Conservation (phyloP, 2,329 filamentous ascomycete species). For the Colletotrichum destructivum region DNA sequence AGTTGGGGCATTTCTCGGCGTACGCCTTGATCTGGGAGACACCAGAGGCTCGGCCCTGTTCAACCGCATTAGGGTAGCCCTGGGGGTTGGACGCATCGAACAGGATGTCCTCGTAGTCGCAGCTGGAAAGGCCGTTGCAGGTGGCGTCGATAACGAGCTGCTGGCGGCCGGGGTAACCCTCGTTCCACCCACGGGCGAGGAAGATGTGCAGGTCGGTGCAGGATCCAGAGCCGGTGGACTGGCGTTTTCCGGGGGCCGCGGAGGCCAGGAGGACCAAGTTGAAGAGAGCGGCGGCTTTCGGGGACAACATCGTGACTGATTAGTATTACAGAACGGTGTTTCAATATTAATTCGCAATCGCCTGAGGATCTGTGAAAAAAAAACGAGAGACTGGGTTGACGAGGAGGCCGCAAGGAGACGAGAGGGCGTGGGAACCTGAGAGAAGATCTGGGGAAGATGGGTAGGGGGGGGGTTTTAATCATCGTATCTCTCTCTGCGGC, state of each 20-base stretch:
- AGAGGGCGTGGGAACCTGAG: not conserved
- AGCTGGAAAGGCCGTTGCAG: slow-evolving; percentile 47
- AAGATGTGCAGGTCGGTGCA: slow-evolving; percentile 51
- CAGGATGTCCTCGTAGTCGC: slow-evolving; percentile 52
- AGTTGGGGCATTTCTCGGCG: slow-evolving; percentile 55
- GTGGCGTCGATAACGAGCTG: slow-evolving; percentile 48
- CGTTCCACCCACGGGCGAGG: slow-evolving; percentile 49
- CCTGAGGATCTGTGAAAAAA: not conserved
- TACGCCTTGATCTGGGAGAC: slow-evolving; percentile 57
- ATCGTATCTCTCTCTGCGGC: slow-evolving; percentile 7
- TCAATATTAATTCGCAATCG: not conserved
- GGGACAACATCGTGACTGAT: slow-evolving; percentile 32
- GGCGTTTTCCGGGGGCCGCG: slow-evolving; percentile 39
- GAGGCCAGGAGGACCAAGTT: slow-evolving; percentile 37
- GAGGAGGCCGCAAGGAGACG: not conserved
- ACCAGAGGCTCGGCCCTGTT: slow-evolving; percentile 54
- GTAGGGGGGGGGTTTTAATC: slow-evolving; percentile 23
- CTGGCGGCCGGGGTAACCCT: slow-evolving; percentile 51
- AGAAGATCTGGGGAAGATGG: slow-evolving; percentile 21
- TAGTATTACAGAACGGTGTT: slow-evolving; percentile 22
- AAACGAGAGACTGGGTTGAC: slow-evolving; percentile 32
- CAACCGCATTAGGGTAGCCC: slow-evolving; percentile 55
- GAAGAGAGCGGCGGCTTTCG: slow-evolving; percentile 29
- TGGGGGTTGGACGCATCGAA: slow-evolving; percentile 49
- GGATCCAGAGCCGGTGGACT: slow-evolving; percentile 32